Conservation (phyloP, 306 rosid species). For the Inga oerstediana region DNA sequence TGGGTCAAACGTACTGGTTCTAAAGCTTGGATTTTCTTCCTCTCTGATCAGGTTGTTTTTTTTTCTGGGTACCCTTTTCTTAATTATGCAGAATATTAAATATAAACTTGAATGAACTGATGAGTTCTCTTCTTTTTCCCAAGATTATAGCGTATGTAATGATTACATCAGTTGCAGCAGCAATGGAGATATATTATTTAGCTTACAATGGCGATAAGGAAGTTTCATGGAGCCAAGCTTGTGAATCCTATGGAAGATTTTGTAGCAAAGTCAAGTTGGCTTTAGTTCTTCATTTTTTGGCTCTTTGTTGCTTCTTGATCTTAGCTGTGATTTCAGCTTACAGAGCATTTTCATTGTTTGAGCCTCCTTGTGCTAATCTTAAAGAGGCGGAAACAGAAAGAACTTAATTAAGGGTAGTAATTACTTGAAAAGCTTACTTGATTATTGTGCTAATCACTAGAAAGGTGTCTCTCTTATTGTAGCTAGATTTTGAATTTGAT, state of each 20-base stretch:
- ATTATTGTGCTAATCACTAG: background rate
- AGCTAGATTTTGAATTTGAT: background rate
- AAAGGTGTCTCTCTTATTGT: background rate
- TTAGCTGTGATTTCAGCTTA: conserved; percentile 80
- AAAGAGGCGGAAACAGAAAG: conserved; percentile 43
- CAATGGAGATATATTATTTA: conserved; percentile 64
- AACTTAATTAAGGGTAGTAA: conserved; percentile 20
- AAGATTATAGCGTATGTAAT: conserved; percentile 76
- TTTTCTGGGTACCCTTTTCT: background rate
- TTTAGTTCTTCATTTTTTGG: conserved; percentile 55
- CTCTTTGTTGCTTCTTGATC: conserved; percentile 60
- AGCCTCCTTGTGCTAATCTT: conserved; percentile 53
- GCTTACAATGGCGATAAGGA: conserved; percentile 70
- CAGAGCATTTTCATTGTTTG: conserved; percentile 66
- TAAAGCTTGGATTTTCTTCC: conserved; percentile 83
- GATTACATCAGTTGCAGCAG: conserved; percentile 68
- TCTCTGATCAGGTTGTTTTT: conserved; percentile 80
- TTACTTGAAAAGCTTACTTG: background rate
- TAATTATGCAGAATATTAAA: background rate
- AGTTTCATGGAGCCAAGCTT: conserved; percentile 93
- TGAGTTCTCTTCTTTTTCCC: background rate
- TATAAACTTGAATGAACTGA: background rate
- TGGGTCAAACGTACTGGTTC: conserved; percentile 54
- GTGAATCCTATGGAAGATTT: conserved; percentile 67
- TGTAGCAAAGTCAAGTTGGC: conserved; percentile 79